phyloP scores from a whole-genome alignment of 1,284 basidiomycete species.

The Gymnopus androsaceus region DNA sequence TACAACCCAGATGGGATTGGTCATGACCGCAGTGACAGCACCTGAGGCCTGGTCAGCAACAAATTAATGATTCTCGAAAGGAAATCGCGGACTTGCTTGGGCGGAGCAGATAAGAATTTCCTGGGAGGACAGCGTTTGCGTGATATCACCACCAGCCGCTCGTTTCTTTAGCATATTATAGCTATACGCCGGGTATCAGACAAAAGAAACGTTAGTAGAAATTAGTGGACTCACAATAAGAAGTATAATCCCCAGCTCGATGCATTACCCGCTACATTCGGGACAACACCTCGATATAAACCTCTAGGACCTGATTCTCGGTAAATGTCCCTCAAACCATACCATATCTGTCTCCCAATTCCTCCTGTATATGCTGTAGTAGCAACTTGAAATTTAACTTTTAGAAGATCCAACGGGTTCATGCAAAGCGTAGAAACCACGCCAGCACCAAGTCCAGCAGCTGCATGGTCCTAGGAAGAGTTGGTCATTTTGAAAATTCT shows the following conservation, averaged over 20 bases:
- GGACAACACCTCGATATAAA: constrained; percentile 87
- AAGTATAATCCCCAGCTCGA: constrained; percentile 98
- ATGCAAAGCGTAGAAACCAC: constrained; percentile 92
- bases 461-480: constrained; percentile 80
- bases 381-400: constrained; percentile 93
- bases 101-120: constrained; percentile 91
- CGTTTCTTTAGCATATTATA: constrained; percentile 94
- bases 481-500: constrained; percentile 6
- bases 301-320: constrained; percentile 80
- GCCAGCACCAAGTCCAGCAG: constrained; percentile 92
- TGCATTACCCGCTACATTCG: constrained; percentile 96
- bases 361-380: constrained; percentile 64
- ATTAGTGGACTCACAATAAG: constrained; percentile 74
- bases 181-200: constrained; percentile 40
- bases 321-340: constrained; percentile 75
- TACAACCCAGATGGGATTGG: constrained; percentile 98
- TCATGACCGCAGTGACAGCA: constrained; percentile 90
- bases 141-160: constrained; percentile 60
- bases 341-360: constrained; percentile 79
- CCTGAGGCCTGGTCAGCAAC: constrained; percentile 45
- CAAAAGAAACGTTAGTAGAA: constrained; percentile 3
- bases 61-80: constrained; percentile 13
- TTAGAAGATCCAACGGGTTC: constrained; percentile 97
- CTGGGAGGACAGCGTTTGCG: constrained; percentile 67
- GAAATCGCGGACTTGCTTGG: constrained; percentile 81